Conservation (phyloP, 1,284 basidiomycete species). For the Cutaneotrichosporon mucoides region DNA sequence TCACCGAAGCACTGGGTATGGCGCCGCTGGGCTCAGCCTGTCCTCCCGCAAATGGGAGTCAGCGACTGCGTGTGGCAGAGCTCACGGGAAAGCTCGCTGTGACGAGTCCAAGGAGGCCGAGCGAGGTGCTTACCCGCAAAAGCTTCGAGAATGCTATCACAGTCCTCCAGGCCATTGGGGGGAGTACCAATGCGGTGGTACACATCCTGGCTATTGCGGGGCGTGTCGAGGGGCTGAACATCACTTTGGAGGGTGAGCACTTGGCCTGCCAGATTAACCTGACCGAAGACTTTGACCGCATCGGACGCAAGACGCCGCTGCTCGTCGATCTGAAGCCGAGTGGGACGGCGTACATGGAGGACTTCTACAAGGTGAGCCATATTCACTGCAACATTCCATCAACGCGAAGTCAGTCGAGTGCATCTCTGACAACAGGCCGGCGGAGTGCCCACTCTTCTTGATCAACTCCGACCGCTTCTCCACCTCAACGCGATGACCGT, state of each 20-base stretch:
- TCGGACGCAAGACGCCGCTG: slow-evolving; percentile 48
- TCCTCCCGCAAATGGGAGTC: slow-evolving; percentile 38
- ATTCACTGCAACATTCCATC: too few relatives aligned
- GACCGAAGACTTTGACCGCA: slow-evolving; percentile 41
- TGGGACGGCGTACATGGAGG: slow-evolving; percentile 51
- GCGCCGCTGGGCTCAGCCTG: slow-evolving; percentile 42
- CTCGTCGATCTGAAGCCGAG: slow-evolving; percentile 52
- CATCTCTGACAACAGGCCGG: slow-evolving; percentile 34
- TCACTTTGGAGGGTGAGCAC: slow-evolving; percentile 45
- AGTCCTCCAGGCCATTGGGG: slow-evolving; percentile 50
- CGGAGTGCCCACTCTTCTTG: slow-evolving; percentile 46
- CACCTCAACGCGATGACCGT: slow-evolving; percentile 41
- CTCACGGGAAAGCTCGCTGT: slow-evolving; percentile 31
- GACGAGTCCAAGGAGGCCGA: slow-evolving; percentile 31
- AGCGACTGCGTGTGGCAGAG: slow-evolving; percentile 43
- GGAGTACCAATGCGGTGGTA: slow-evolving; percentile 51
- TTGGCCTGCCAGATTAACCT: neutral
- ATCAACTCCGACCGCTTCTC: slow-evolving; percentile 28
- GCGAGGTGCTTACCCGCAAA: slow-evolving; percentile 47
- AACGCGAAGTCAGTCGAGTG: too few relatives aligned
- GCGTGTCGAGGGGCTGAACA: slow-evolving; percentile 41
- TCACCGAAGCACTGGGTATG: slow-evolving; percentile 45
- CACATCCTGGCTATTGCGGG: slow-evolving; percentile 52
- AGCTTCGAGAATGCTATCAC: slow-evolving; percentile 52
- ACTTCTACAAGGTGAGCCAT: slow-evolving; percentile 42